Conservation (phyloP, 306 rosid genomes). For the Rubus parviflorus region DNA sequence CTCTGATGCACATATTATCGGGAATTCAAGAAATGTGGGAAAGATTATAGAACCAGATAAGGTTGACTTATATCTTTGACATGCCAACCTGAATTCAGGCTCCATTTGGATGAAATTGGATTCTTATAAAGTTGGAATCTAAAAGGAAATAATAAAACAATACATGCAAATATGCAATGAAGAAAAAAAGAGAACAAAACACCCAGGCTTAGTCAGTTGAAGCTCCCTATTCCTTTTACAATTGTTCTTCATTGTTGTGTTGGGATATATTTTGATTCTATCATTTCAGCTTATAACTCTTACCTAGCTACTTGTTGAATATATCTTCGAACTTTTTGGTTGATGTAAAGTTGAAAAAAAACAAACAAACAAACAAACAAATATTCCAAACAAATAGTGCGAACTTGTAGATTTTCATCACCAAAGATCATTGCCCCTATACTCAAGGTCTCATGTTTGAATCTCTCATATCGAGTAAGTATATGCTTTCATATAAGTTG, state of each 20-base stretch:
- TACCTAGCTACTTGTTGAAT: neutral
- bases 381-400: neutral
- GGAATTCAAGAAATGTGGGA: neutral
- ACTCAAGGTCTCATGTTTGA: neutral
- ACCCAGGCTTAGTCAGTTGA: neutral
- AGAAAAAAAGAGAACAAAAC: neutral
- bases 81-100: neutral
- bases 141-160: neutral
- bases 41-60: neutral
- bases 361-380: neutral
- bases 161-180: neutral
- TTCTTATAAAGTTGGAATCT: neutral
- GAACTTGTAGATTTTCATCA: neutral
- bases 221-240: no score
- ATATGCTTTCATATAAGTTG: no score
- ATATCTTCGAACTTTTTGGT: neutral
- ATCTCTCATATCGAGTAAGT: neutral
- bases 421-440: neutral
- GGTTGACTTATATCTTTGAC: neutral
- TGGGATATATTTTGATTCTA: no score
- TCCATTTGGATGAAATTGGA: neutral
- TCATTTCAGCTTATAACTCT: neutral
- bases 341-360: neutral
- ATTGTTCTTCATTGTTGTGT: no score
- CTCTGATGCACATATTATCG: neutral